Conservation (phyloP, 805 yeast species). For the Barnettozyma salicaria region DNA sequence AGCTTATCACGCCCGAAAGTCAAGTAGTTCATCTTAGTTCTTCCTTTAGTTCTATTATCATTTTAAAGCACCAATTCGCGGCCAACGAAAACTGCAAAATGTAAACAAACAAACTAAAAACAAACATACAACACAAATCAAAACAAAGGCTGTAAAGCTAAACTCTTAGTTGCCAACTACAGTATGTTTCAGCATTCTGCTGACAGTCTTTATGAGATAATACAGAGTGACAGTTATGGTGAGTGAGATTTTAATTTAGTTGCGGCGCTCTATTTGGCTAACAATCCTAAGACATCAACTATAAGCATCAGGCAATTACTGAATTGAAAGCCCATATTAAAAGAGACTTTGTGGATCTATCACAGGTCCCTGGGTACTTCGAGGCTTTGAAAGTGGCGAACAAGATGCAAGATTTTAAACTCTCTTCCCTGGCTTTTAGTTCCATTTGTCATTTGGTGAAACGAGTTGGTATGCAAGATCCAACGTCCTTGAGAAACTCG, state of each 20-base stretch:
- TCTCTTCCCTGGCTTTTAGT: slow-evolving; percentile 41
- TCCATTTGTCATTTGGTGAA: slow-evolving; percentile 51
- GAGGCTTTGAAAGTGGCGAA: slow-evolving; percentile 43
- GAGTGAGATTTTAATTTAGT: slow-evolving; percentile 3
- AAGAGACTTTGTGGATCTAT: slow-evolving; percentile 45
- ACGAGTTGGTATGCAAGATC: slow-evolving; percentile 53
- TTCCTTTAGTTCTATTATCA: too few species aligned
- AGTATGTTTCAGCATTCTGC: slow-evolving; percentile 19
- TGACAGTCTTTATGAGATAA: slow-evolving; percentile 11
- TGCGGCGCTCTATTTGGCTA: too few species aligned
- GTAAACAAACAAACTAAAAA: slow-evolving; percentile 1
- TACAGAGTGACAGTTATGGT: slow-evolving; percentile 13
- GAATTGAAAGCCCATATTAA: slow-evolving; percentile 50
- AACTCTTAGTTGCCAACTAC: not conserved
- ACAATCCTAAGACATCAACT: slow-evolving; percentile 21
- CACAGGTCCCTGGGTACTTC: slow-evolving; percentile 43
- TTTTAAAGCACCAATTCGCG: too few species aligned
- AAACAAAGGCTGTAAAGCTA: not conserved
- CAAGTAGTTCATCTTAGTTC: too few species aligned
- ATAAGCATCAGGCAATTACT: slow-evolving; percentile 17
- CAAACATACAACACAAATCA: slow-evolving; percentile 5
- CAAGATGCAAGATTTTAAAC: slow-evolving; percentile 33
- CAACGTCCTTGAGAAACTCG: slow-evolving; percentile 35
- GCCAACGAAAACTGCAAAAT: not conserved
- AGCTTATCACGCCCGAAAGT: too few species aligned